Evolutionary conservation across 2,329 filamentous ascomycete genomes (phyloP).

Genomic region (Microcera coccophila): DNA sequence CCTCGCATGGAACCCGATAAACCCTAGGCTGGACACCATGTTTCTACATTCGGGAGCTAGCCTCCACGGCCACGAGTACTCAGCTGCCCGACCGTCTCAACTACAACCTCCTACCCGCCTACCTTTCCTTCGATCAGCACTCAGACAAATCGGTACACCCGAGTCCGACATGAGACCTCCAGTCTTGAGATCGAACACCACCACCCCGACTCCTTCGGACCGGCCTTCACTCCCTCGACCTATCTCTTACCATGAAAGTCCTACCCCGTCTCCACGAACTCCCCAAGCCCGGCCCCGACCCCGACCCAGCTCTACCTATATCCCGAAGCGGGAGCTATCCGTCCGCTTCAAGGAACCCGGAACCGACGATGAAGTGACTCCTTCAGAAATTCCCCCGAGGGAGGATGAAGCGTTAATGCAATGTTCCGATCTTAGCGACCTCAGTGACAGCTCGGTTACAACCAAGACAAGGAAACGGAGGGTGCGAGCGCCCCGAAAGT

Average conservation of each 20-base stretch:
- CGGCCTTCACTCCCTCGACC: conserved; percentile 16
- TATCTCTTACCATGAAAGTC: conserved; percentile 26
- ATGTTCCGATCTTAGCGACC: conserved; percentile 41
- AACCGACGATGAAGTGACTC: conserved; percentile 25
- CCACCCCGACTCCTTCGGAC: background rate
- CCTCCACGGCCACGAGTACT: conserved; percentile 59
- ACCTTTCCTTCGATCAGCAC: conserved; percentile 42
- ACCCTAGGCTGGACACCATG: conserved; percentile 38
- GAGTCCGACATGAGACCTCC: conserved; percentile 24
- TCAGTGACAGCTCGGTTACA: conserved; percentile 44
- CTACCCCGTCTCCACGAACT: conserved; percentile 17
- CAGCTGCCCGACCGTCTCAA: conserved; percentile 34
- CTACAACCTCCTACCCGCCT: conserved; percentile 34
- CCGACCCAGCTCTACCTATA: conserved; percentile 37
- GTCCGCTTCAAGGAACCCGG: conserved; percentile 45
- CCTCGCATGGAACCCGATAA: conserved; percentile 19
- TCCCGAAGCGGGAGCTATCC: conserved; percentile 38
- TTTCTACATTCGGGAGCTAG: conserved; percentile 57
- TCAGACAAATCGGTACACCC: conserved; percentile 35
- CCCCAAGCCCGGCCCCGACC: conserved; percentile 28
- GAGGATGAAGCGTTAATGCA: conserved; percentile 47
- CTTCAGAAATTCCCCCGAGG: conserved; percentile 28
- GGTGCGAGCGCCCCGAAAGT: conserved; percentile 49
- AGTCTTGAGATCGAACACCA: background rate
- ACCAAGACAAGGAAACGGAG: conserved; percentile 37